These are phyloP conservation scores for Citrus australasica DNA, from an alignment of 345 rosid genomes.

Conservation along the genomic window DNA sequence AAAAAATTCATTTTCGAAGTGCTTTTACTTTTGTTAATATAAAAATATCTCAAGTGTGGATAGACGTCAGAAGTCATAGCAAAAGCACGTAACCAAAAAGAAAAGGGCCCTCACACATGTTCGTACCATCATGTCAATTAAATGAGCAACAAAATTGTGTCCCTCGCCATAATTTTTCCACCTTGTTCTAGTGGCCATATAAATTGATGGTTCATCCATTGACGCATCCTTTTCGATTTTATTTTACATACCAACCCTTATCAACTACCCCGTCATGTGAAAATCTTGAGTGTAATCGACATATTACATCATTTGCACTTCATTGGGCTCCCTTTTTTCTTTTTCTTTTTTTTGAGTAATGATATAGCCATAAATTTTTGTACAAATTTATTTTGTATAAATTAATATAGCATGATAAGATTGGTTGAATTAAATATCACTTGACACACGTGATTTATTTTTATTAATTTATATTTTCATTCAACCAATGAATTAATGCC, in stretches of 20 bases:
- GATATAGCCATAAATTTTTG: no score
- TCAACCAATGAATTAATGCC: no score
- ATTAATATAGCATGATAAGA: no score
- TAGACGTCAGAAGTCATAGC: not conserved
- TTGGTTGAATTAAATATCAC: no score
- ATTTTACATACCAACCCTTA: not conserved
- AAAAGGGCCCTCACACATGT: not conserved
- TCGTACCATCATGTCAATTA: not conserved
- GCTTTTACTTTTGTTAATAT: not conserved
- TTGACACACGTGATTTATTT: no score
- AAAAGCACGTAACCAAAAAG: slow-evolving; percentile 3
- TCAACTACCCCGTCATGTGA: not conserved
- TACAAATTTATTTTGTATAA: no score
- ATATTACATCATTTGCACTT: not conserved
- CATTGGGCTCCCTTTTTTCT: no score
- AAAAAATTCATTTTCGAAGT: not conserved
- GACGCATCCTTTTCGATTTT: not conserved
- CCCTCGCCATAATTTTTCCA: not conserved
- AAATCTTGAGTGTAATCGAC: not conserved
- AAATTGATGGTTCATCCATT: not conserved
- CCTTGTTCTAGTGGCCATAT: not conserved
- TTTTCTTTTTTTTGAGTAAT: no score
- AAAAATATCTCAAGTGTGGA: not conserved
- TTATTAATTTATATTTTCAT: no score
- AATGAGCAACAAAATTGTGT: not conserved